Conservation (phyloP, 75 land plant species). For the Selaginella moellendorffii region DNA sequence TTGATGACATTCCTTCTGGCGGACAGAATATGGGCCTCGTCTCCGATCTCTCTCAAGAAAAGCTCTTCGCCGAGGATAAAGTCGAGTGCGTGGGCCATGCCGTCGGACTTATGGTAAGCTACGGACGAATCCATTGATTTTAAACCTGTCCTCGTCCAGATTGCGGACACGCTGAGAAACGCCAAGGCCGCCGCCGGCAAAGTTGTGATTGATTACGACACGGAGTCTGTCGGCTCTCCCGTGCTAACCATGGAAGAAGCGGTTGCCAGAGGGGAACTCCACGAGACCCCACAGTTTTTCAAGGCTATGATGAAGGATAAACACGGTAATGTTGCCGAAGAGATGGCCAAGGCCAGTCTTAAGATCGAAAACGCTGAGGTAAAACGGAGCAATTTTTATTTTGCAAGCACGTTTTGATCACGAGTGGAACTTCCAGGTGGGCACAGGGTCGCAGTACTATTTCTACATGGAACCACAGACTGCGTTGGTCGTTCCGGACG, state of each 20-base stretch:
- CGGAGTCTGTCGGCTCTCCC: constrained; percentile 42
- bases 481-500: constrained; percentile 89
- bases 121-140: no score
- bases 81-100: constrained; percentile 58
- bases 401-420: no score
- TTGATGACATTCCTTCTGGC: constrained; percentile 52
- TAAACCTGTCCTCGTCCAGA: no score
- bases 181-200: constrained; percentile 49
- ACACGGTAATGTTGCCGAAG: constrained; percentile 47
- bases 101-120: constrained; percentile 60
- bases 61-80: constrained; percentile 41
- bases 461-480: constrained; percentile 91
- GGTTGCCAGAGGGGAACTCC: constrained; percentile 38
- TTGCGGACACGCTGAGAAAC: constrained; percentile 66
- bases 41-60: constrained; percentile 21
- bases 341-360: constrained; percentile 57
- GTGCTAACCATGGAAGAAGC: constrained; percentile 61
- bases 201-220: constrained; percentile 54
- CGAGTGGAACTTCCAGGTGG: constrained; percentile 45
- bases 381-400: no score
- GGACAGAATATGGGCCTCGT: constrained; percentile 54
- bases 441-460: constrained; percentile 69
- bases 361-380: constrained; percentile 36
- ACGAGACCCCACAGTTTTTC: constrained; percentile 23
- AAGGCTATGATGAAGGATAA: constrained; percentile 10